Evolutionary conservation across 1,284 basidiomycete genomes (phyloP).

Genomic region (Ustilago crameri): DNA sequence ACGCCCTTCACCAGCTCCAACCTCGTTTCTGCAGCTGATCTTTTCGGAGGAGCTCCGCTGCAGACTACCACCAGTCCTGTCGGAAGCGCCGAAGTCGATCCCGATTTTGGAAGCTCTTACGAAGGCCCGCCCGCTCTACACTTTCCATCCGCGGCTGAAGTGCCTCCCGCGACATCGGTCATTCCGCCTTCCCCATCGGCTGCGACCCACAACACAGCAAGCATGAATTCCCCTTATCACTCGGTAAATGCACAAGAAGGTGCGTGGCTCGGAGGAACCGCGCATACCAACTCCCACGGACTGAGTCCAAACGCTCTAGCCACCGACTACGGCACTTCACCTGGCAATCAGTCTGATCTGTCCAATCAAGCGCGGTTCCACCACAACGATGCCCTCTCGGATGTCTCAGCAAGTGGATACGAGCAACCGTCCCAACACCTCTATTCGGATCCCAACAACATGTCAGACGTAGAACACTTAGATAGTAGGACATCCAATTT

Average conservation of each 20-base stretch:
- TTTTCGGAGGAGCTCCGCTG: slow-evolving; percentile 33
- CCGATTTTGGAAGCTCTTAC: slow-evolving; percentile 40
- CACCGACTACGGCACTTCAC: slow-evolving; percentile 39
- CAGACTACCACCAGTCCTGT: slow-evolving; percentile 28
- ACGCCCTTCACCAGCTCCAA: neutral
- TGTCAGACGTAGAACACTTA: slow-evolving; percentile 20
- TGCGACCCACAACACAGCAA: neutral
- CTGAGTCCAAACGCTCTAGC: slow-evolving; percentile 13
- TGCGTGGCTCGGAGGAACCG: slow-evolving; percentile 32
- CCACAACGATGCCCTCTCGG: slow-evolving; percentile 32
- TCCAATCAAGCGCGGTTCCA: slow-evolving; percentile 52
- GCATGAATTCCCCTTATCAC: slow-evolving; percentile 38
- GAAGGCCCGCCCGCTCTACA: slow-evolving; percentile 22
- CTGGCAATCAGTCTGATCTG: slow-evolving; percentile 43
- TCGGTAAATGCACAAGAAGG: slow-evolving; percentile 30
- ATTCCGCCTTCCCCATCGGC: neutral
- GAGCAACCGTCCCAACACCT: slow-evolving; percentile 28
- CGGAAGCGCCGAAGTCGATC: slow-evolving; percentile 19
- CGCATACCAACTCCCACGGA: slow-evolving; percentile 3
- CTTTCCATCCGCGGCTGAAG: slow-evolving; percentile 1
- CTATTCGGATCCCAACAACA: slow-evolving; percentile 37
- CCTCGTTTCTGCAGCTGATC: slow-evolving; percentile 15
- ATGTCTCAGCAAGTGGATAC: slow-evolving; percentile 29
- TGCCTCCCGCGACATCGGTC: neutral
- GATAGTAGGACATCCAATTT: slow-evolving; percentile 4